phyloP scores from a whole-genome alignment of 164 flowering plant species.

The Nymphaea colorata region DNA sequence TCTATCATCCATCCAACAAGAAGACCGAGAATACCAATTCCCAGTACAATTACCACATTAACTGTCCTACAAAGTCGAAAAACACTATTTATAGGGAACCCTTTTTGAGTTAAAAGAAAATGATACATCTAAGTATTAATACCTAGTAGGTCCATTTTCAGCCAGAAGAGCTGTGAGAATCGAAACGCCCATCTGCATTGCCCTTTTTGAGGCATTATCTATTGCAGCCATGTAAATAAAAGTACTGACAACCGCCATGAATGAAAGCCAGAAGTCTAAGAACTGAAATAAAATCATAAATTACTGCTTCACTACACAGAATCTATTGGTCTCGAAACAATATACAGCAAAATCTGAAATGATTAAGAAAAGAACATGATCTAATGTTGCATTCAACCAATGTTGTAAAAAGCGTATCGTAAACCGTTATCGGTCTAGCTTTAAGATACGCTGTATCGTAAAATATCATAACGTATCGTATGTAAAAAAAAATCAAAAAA shows the following conservation, averaged over 20 bases:
- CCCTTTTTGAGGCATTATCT: conserved; percentile 50
- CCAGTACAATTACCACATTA: conserved; percentile 56
- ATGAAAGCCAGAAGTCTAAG: conserved; percentile 89
- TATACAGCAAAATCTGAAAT: too few species aligned
- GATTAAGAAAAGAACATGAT: too few species aligned
- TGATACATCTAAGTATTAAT: conserved; percentile 5
- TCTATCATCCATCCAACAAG: conserved; percentile 68
- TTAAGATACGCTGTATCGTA: too few species aligned
- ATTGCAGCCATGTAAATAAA: conserved; percentile 51
- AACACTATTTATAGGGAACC: background rate
- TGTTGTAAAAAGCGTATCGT: too few species aligned
- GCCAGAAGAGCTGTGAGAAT: conserved; percentile 90
- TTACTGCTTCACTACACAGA: too few species aligned
- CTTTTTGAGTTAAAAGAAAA: background rate
- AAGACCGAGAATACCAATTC: conserved; percentile 62
- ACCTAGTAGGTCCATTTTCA: conserved; percentile 73
- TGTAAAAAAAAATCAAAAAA: too few species aligned
- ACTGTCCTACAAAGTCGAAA: conserved; percentile 40
- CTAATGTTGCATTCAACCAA: too few species aligned
- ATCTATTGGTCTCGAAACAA: too few species aligned
- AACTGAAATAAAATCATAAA: conserved; percentile 36
- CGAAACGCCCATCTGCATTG: conserved; percentile 64
- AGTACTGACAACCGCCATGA: conserved; percentile 73
- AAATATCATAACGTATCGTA: too few species aligned
- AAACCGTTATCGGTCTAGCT: too few species aligned